phyloP scores from a whole-genome alignment of 2,329 filamentous ascomycete species.

The Neophaeococcomyces mojaviensis region DNA sequence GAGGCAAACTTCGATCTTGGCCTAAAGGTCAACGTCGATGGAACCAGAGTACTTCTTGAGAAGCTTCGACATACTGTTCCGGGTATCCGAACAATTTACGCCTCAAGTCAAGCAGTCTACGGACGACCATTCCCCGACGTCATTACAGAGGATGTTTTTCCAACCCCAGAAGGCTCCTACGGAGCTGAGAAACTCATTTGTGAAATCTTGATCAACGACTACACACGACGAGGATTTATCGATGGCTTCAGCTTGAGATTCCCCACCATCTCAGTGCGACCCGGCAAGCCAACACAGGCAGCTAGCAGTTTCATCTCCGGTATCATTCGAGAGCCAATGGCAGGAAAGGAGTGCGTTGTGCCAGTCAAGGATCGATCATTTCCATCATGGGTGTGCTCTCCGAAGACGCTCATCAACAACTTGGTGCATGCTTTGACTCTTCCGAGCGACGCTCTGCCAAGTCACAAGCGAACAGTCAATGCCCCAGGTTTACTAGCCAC shows the following conservation, averaged over 20 bases:
- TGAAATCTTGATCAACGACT: conserved; percentile 56
- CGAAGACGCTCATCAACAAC: conserved; percentile 47
- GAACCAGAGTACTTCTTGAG: conserved; percentile 49
- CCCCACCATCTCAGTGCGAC: conserved; percentile 55
- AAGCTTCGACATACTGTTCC: conserved; percentile 43
- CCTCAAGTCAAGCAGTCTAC: conserved; percentile 57
- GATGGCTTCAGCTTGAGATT: conserved; percentile 53
- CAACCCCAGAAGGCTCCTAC: conserved; percentile 56
- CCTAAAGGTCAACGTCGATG: conserved; percentile 54
- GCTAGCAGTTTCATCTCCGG: conserved; percentile 58
- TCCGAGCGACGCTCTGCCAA: conserved; percentile 32
- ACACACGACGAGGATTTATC: conserved; percentile 52
- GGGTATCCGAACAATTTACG: conserved; percentile 53
- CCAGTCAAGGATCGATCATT: conserved; percentile 45
- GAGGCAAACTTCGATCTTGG: conserved; percentile 56
- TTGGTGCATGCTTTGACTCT: conserved; percentile 44
- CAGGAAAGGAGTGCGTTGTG: conserved; percentile 47
- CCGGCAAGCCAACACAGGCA: conserved; percentile 52
- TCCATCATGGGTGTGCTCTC: conserved; percentile 49
- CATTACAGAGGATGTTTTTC: conserved; percentile 45
- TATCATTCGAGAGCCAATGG: conserved; percentile 57
- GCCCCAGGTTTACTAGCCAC: conserved; percentile 49
- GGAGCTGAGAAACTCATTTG: conserved; percentile 57
- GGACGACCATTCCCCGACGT: conserved; percentile 49
- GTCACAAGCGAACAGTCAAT: conserved; percentile 47